Percentiles rank a stretch among this genome's conserved stretches.
phyloP scores from a whole-genome alignment of 441 rosid species.

The Metrosideros polymorpha region DNA sequence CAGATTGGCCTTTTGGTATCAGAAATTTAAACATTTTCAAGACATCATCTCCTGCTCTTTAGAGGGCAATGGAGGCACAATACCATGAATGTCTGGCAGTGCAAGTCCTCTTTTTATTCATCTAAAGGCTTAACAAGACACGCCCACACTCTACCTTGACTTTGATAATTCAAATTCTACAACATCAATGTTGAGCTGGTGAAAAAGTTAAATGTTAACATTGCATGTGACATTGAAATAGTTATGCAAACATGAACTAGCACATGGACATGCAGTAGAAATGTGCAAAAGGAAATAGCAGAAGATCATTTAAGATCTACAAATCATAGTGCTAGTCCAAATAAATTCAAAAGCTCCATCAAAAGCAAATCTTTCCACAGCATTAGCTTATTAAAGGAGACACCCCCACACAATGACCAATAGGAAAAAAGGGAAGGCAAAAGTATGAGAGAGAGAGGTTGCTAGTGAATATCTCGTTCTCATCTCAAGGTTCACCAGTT shows the following conservation, averaged over 20 bases:
- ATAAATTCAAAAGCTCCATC: background rate
- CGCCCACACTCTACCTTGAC: background rate
- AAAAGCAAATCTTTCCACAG: background rate
- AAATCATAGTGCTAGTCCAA: too few species aligned
- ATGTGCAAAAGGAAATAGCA: background rate
- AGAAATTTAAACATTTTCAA: background rate
- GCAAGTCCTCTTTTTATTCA: background rate
- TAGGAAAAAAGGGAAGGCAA: background rate
- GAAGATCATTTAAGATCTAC: background rate
- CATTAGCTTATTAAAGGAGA: background rate
- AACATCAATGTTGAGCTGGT: background rate
- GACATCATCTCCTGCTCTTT: background rate
- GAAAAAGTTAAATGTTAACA: background rate
- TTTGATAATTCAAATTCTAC: background rate
- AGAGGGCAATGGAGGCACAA: background rate
- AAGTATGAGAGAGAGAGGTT: background rate
- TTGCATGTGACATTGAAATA: background rate
- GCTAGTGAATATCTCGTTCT: background rate
- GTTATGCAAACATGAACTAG: background rate
- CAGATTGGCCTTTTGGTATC: background rate
- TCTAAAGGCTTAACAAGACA: background rate
- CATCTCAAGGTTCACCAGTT: background rate
- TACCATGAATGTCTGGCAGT: background rate
- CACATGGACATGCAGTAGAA: background rate
- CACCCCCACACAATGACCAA: background rate